These are phyloP conservation scores for Medicago arabica DNA, from an alignment of 306 rosid genomes.

Conservation along the genomic window DNA sequence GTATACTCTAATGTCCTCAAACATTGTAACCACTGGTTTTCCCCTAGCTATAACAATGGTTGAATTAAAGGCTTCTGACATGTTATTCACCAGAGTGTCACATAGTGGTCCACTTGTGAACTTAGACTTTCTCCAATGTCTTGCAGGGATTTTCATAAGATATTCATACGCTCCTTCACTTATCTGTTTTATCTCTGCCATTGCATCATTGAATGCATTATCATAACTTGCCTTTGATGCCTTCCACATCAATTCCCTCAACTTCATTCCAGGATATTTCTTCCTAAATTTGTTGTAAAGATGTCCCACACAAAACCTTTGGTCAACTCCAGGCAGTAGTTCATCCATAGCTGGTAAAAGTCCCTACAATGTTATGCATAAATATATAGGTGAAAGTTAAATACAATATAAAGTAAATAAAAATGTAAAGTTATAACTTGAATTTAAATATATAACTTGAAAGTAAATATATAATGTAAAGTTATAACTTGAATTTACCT, in stretches of 20 bases:
- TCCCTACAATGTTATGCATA: not conserved
- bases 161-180: not conserved
- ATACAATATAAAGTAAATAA: too few relatives aligned
- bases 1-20: not conserved
- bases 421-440: not conserved
- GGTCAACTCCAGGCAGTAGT: not conserved
- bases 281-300: not conserved
- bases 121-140: not conserved
- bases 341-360: not conserved
- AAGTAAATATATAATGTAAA: too few relatives aligned
- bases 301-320: not conserved
- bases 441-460: too few relatives aligned
- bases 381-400: too few relatives aligned
- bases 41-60: not conserved
- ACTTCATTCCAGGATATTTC: too few relatives aligned
- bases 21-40: not conserved
- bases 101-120: not conserved
- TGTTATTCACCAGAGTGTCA: not conserved
- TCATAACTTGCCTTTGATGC: not conserved
- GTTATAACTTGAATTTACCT: too few relatives aligned
- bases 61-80: not conserved
- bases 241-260: not conserved
- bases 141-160: not conserved
- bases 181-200: not conserved
- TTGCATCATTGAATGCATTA: not conserved